Percentiles rank a stretch among this genome's conserved stretches.
Conservation (phyloP, 768 basidiomycete species). For the Coprinopsis sp. region DNA sequence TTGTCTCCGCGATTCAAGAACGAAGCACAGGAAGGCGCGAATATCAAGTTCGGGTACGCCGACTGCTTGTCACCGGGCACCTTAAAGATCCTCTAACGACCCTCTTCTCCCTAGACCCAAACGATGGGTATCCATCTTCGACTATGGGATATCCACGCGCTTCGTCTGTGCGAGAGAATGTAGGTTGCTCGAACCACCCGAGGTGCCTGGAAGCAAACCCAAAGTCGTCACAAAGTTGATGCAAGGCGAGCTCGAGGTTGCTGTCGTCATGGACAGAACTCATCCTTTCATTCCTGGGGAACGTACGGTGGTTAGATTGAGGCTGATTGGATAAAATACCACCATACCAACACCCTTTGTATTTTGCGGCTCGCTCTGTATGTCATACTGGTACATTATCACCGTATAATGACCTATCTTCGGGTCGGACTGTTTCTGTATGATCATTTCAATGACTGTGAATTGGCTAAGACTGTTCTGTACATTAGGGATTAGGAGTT, state of each 20-base stretch:
- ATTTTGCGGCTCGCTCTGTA: too few species aligned
- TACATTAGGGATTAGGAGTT: too few species aligned
- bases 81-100: conserved; percentile 1
- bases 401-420: too few species aligned
- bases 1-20: conserved; percentile 27
- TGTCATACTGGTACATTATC: too few species aligned
- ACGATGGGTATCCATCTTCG: conserved; percentile 25
- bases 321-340: conserved; percentile 38
- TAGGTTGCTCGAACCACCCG: conserved; percentile 12
- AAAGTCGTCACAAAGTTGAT: conserved; percentile 22
- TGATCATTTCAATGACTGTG: too few species aligned
- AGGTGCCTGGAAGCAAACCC: neutral
- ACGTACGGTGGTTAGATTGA: conserved; percentile 49
- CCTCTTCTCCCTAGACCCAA: conserved; percentile 20
- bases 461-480: too few species aligned
- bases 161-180: conserved; percentile 30
- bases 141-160: conserved; percentile 31
- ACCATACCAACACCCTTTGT: too few species aligned
- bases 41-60: conserved; percentile 33
- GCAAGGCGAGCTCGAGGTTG: conserved; percentile 54
- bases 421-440: too few species aligned
- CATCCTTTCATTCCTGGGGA: conserved; percentile 52
- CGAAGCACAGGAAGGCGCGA: conserved; percentile 29
- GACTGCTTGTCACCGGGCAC: neutral
- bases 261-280: conserved; percentile 47